Conservation (phyloP, 495 filamentous ascomycete species). For the Xylaria scruposa region DNA sequence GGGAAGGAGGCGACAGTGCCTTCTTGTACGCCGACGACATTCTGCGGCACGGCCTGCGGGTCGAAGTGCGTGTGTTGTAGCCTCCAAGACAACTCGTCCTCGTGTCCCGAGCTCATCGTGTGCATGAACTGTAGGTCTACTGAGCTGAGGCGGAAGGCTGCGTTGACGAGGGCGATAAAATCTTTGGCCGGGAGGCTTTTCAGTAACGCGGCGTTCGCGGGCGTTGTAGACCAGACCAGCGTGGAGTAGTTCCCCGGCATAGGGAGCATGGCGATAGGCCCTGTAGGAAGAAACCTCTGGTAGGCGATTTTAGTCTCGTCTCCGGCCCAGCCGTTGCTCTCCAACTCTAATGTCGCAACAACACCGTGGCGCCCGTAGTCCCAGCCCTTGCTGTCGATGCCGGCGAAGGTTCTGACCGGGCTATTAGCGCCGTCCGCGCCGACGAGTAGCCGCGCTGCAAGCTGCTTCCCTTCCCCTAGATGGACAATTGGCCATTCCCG, state of each 20-base stretch:
- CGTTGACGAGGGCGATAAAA: conserved; percentile 89
- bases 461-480: conserved; percentile 63
- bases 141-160: conserved; percentile 82
- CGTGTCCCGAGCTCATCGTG: conserved; percentile 64
- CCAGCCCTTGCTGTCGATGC: conserved; percentile 85
- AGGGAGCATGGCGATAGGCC: conserved; percentile 88
- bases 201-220: conserved; percentile 75
- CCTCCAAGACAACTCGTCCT: conserved; percentile 83
- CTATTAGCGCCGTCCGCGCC: conserved; percentile 95
- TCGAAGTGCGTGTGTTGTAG: conserved; percentile 68
- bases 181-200: conserved; percentile 74
- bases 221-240: conserved; percentile 92
- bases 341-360: conserved; percentile 83
- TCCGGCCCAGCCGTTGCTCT: conserved; percentile 59
- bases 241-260: conserved; percentile 82
- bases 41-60: conserved; percentile 50
- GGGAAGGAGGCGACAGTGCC: conserved; percentile 90
- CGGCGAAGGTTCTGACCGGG: conserved; percentile 88
- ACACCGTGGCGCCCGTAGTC: conserved; percentile 91
- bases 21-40: conserved; percentile 71
- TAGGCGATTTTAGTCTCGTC: conserved; percentile 75
- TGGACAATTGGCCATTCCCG: conserved; percentile 85
- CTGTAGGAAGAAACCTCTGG: conserved; percentile 92
- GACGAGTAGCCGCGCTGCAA: conserved; percentile 83
- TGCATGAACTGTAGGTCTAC: conserved; percentile 85